A percentile compares a stretch with the other conserved stretches of the same genome.
phyloP scores from a whole-genome alignment of 2,329 filamentous ascomycete species.

The Endothia cerciana region DNA sequence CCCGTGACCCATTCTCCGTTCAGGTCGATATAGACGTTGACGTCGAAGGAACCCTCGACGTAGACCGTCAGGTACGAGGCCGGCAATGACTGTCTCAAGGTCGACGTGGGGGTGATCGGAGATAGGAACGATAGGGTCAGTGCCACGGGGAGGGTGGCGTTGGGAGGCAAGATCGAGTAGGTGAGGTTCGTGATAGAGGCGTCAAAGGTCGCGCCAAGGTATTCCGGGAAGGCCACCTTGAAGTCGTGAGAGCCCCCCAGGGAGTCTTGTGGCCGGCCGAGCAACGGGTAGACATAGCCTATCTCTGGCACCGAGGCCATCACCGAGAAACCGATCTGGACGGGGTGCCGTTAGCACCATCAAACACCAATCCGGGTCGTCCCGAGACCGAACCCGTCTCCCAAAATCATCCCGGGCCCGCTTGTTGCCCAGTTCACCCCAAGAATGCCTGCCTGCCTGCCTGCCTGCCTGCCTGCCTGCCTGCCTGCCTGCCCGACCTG shows the following conservation, averaged over 20 bases:
- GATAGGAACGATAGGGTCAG: slow-evolving; percentile 65
- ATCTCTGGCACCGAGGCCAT: slow-evolving; percentile 51
- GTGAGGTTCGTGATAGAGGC: slow-evolving; percentile 55
- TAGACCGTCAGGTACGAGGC: slow-evolving; percentile 76
- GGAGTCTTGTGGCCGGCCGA: slow-evolving; percentile 57
- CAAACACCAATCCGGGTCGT: background rate
- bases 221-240: slow-evolving; percentile 46
- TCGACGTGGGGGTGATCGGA: slow-evolving; percentile 80
- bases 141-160: slow-evolving; percentile 37
- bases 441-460: no score
- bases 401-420: no score
- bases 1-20: slow-evolving; percentile 85
- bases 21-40: slow-evolving; percentile 69
- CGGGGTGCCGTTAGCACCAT: slow-evolving; percentile 14
- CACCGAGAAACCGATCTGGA: slow-evolving; percentile 52
- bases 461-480: no score
- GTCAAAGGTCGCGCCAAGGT: slow-evolving; percentile 51
- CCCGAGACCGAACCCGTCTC: slow-evolving; percentile 1
- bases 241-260: slow-evolving; percentile 42
- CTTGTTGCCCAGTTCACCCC: no score
- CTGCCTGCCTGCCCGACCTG: no score
- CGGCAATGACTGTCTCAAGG: slow-evolving; percentile 79
- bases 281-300: slow-evolving; percentile 51
- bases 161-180: slow-evolving; percentile 44
- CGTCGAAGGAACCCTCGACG: slow-evolving; percentile 67